Conservation (phyloP, 2,329 filamentous ascomycete genomes). For the Aspergillus clavatus region DNA sequence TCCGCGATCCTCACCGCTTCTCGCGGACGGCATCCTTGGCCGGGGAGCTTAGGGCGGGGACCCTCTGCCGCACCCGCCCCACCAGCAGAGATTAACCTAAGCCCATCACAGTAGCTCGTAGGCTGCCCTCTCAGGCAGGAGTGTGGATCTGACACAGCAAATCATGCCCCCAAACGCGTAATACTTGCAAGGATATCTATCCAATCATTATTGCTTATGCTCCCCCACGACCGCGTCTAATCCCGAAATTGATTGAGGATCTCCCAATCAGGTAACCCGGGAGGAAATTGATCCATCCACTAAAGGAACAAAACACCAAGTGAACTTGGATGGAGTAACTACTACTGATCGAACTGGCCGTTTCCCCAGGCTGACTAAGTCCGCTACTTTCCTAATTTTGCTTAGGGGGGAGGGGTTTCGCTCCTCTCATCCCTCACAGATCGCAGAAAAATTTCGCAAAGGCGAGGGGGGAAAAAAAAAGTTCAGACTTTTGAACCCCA, state of each 20-base stretch:
- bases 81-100: conserved; percentile 13
- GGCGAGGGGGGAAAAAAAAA: too few species aligned
- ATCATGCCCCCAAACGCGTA: conserved; percentile 24
- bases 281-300: conserved; percentile 4
- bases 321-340: too few species aligned
- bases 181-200: conserved; percentile 3
- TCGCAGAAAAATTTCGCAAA: too few species aligned
- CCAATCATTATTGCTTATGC: conserved; percentile 8
- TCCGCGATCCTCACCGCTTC: conserved; percentile 25
- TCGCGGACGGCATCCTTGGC: conserved; percentile 6
- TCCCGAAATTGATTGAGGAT: conserved; percentile 15
- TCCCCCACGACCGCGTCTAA: conserved; percentile 8
- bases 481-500: background rate
- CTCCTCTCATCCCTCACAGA: too few species aligned
- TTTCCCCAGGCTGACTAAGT: background rate
- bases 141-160: conserved; percentile 18
- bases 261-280: conserved; percentile 14
- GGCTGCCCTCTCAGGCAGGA: conserved; percentile 11
- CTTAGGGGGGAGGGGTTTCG: too few species aligned
- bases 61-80: conserved; percentile 1
- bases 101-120: conserved; percentile 16
- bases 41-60: background rate
- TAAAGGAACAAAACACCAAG: conserved; percentile 4
- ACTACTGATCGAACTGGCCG: background rate
- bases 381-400: background rate